These are phyloP conservation scores for Candida pini DNA, from an alignment of 805 yeast species.

Conservation along the genomic window DNA sequence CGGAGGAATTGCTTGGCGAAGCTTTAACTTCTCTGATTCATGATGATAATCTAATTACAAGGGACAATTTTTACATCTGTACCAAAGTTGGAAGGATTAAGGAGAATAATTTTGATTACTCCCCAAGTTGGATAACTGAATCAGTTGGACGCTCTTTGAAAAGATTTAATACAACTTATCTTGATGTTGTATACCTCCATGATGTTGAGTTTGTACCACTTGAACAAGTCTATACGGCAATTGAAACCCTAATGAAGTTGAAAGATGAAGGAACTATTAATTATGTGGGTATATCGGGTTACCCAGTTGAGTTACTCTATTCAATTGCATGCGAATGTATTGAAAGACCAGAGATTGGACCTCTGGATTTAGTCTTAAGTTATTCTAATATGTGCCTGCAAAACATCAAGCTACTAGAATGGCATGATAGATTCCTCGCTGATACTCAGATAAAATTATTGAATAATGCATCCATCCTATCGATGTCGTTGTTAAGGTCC, in stretches of 20 bases:
- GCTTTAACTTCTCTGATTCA: conserved; percentile 42
- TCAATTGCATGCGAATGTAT: conserved; percentile 39
- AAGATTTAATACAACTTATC: conserved; percentile 59
- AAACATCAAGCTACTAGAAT: conserved; percentile 48
- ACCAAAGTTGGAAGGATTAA: conserved; percentile 82
- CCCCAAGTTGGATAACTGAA: conserved; percentile 49
- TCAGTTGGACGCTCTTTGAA: conserved; percentile 64
- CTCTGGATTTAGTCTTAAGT: conserved; percentile 69
- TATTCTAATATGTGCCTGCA: conserved; percentile 83
- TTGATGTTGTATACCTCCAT: conserved; percentile 83
- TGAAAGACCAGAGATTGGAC: conserved; percentile 41
- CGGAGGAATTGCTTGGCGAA: conserved; percentile 68
- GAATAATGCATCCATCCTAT: conserved; percentile 79
- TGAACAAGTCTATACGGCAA: conserved; percentile 52
- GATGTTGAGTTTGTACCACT: conserved; percentile 78
- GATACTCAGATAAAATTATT: conserved; percentile 53
- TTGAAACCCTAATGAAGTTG: conserved; percentile 51
- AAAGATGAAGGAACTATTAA: conserved; percentile 58
- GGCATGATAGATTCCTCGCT: conserved; percentile 41
- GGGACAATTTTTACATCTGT: conserved; percentile 65
- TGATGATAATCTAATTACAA: conserved; percentile 35
- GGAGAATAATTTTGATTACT: conserved; percentile 69
- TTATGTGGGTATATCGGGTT: conserved; percentile 79
- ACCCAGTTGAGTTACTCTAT: conserved; percentile 69
- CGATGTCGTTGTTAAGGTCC: conserved; percentile 79